Evolutionary conservation across 306 rosid species (phyloP), one percentile per base, ranked within the genome.

Genomic region (Coriaria nepalensis): DNA sequence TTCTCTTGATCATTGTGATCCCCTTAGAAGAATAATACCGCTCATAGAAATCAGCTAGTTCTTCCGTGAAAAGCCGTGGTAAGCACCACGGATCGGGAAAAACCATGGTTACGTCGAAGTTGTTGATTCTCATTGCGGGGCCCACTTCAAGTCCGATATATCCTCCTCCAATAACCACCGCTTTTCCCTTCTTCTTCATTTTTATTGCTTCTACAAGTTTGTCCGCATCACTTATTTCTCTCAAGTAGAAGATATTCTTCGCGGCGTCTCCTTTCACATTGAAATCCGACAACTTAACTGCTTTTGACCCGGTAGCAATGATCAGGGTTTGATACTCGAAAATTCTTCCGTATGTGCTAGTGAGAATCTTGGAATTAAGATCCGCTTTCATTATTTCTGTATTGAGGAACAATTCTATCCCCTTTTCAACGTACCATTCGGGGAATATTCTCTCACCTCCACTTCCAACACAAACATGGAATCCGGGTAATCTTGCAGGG

Each of bases 401-500:
- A 49, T 52, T 52, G 38, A 73, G 79, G 63, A 68, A 49, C 61
- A 73, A 53, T 7, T 67, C 38, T 40, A 73, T 61, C 35, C 69
- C 69, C 39, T 61, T 65, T 59, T 68, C 68, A 32, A 11, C 29
- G 37, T 73, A 68, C 79, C 79, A 73, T 13, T 51, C 68, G 0
- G 47, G 66, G 12, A 42, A 60, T 66, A 73, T 50, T 55, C 71
- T 65, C 47, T 65, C 60, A 4, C 79, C 75, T 40, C 79, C 75
- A 61, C 75, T 73, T 50, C 75, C 79, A 10, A 73, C 75, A 33
- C 79, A 73, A 29, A 68, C 79, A 45, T 68, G 49, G 65, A 73
- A 73, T 15, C 13, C 53, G 0, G 75, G 79, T 10, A 73, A 63
- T 54, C 75, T 68, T n/a, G 72, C 36, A 1, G 75, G 50, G 9